These are phyloP conservation scores for Botrytis deweyae DNA, from an alignment of 2,329 filamentous ascomycete species.

Conservation along the genomic window DNA sequence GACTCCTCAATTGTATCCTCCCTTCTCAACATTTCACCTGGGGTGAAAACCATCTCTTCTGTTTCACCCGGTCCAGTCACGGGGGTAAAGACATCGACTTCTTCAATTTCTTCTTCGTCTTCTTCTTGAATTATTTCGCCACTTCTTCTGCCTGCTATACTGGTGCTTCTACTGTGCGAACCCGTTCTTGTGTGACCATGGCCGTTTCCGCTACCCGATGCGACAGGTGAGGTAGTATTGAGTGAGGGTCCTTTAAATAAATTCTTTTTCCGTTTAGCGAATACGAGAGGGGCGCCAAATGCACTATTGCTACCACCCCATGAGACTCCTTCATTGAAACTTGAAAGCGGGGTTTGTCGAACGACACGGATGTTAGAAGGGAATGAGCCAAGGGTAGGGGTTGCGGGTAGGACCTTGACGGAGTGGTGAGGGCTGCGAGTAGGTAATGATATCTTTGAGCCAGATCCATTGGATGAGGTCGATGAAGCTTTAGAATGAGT, in stretches of 20 bases:
- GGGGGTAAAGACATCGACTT: constrained; percentile 54
- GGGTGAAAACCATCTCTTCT: constrained; percentile 36
- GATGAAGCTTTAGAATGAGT: constrained; percentile 93
- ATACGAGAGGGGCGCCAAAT: constrained; percentile 59
- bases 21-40: constrained; percentile 18
- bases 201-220: constrained; percentile 36
- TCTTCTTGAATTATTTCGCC: constrained; percentile 61
- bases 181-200: constrained; percentile 37
- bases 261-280: constrained; percentile 77
- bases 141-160: constrained; percentile 65
- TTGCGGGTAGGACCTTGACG: constrained; percentile 92
- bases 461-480: constrained; percentile 77
- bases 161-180: constrained; percentile 55
- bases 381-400: constrained; percentile 72
- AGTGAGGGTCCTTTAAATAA: constrained; percentile 79
- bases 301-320: constrained; percentile 54
- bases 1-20: constrained; percentile 13
- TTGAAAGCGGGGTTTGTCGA: constrained; percentile 54
- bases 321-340: constrained; percentile 58
- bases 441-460: constrained; percentile 65
- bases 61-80: constrained; percentile 40
- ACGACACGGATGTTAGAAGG: constrained; percentile 85
- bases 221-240: constrained; percentile 41
- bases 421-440: constrained; percentile 80
- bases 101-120: constrained; percentile 25